Base-by-base conservation (phyloP, 1,284 basidiomycete species). In the Ustilago xerochloae region DNA sequence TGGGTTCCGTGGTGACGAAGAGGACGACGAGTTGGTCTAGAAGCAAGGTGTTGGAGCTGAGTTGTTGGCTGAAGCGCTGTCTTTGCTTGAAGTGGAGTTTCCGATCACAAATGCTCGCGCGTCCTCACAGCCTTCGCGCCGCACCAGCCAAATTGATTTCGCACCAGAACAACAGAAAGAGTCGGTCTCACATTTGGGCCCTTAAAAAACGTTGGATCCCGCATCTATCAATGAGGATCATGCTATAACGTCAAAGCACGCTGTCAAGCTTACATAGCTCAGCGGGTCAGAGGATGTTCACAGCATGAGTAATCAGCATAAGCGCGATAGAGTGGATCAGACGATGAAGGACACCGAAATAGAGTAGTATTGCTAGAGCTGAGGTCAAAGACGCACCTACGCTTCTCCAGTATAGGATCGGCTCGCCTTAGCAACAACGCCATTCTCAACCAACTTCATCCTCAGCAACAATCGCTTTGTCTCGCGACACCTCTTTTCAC, bases 381-480 rank as follows among this genome's bases (percentile, higher is more conserved):
- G 33, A 46, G 38, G 29, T 24, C 0, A 24, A 30, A 24, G 29
- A 9, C 4, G 15, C 13, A n/a, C 35, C 63, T 59, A 69, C 6
- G 56, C 56, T 41, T 69, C 66, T 6, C 47, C 56, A 12, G 39
- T 46, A 13, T 69, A 60, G 3, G 32, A 20, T 30, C 61, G 30
- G 12, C 12, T 54, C 16, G 66, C 62, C 57, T 54, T 67, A 2
- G 70, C 56, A 20, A 73, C 54, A n/a, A 73, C 53, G 9, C 72
- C 72, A 46, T 79, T 71, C 59, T 79, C 70, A 4, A 78, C 92
- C 90, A 93, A 82, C 77, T 89, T 86, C 90, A 93, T 91, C 56
- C 92, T 87, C 63, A 93, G 85, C 39, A 94, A 84, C 30, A 93
- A 82, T 80, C 92, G 92, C 66, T 90, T 86, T 76, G 92, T 92